Base-by-base conservation (phyloP, 192 early-diverging fungal genomes). In the Umbelopsis isabellina region DNA sequence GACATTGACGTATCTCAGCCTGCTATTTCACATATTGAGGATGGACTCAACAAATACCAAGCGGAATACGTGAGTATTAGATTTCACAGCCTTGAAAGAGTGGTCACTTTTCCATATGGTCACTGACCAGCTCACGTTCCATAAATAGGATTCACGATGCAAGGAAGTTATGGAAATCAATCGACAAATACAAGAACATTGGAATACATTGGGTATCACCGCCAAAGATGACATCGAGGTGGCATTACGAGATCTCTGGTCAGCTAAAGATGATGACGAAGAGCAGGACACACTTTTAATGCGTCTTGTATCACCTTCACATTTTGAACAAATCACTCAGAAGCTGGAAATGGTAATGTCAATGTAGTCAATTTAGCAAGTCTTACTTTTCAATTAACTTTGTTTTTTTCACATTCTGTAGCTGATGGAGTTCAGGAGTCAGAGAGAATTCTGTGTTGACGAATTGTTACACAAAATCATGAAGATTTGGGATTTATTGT, bases 11-110 rank as follows among this genome's bases (percentile, higher is more conserved):
- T 78, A 11, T 78, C 76, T 11, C 27, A 65, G 23, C 46, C 61
- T 18, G 65, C 72, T 13, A 37, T 78, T 1, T 51, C 46, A 33
- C 51, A 64, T 4, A 33, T 78, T 49, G 72, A 78, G 33, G 67
- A 78, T 50, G 76, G 73, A 73, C 66, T 73, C 25, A 16, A 49
- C 48, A 72, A 68, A 46, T 73, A 68, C 46, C 64, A 73, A 70
- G 35, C 53, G 8, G 76, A 78, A 70, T 78, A 73, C 67, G 68
- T 76, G 64, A 65, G 37, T 25, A 33, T 35, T 13, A 68, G 6
- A 12, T 27, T 23, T 23, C 10, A 10, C 22, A 25, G 7, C 18
- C 37, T 12, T 5, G 4, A 2, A 61, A 35, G 8, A 30, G 13
- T n/a, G 4, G 27, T 61, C 5, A 4, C 1, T 6, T 13, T 35